Evolutionary conservation across 768 basidiomycete species (phyloP).

Genomic region (Hypholoma fasciculare): DNA sequence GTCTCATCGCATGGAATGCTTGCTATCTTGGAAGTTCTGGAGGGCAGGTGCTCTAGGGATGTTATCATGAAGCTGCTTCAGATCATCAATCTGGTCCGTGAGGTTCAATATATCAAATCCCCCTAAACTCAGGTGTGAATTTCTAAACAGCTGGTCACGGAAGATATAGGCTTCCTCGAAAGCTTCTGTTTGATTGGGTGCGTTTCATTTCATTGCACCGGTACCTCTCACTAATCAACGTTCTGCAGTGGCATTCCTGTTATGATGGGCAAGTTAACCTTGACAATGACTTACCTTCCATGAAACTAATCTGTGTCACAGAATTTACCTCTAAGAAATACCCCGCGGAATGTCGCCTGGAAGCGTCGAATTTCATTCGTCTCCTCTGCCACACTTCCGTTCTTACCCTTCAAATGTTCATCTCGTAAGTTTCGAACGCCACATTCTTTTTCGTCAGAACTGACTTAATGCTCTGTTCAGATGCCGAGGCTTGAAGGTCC

Average conservation of each 20-base stretch:
- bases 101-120: background rate
- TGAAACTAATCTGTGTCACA: constrained; percentile 24
- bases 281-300: background rate
- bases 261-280: constrained; percentile 70
- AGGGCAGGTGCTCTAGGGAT: constrained; percentile 83
- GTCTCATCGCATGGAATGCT: constrained; percentile 95
- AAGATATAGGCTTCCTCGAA: constrained; percentile 85
- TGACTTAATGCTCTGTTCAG: constrained; percentile 34
- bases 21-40: constrained; percentile 90
- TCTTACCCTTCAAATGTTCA: constrained; percentile 97
- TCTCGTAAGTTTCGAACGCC: constrained; percentile 68
- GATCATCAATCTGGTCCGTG: constrained; percentile 82
- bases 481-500: constrained; percentile 91
- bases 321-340: constrained; percentile 95
- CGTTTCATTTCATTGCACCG: constrained; percentile 41
- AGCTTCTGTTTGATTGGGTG: constrained; percentile 93
- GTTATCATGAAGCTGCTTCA: constrained; percentile 83
- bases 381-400: constrained; percentile 91
- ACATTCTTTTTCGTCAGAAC: background rate
- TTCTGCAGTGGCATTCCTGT: constrained; percentile 83
- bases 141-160: constrained; percentile 54
- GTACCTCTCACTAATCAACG: constrained; percentile 35
- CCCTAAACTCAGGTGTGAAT: constrained; percentile 23
- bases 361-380: constrained; percentile 94
- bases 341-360: constrained; percentile 89